These are phyloP conservation scores for Anthoceros angustus DNA, from an alignment of 225 moss, liverwort and hornwort genomes.

Conservation along the genomic window DNA sequence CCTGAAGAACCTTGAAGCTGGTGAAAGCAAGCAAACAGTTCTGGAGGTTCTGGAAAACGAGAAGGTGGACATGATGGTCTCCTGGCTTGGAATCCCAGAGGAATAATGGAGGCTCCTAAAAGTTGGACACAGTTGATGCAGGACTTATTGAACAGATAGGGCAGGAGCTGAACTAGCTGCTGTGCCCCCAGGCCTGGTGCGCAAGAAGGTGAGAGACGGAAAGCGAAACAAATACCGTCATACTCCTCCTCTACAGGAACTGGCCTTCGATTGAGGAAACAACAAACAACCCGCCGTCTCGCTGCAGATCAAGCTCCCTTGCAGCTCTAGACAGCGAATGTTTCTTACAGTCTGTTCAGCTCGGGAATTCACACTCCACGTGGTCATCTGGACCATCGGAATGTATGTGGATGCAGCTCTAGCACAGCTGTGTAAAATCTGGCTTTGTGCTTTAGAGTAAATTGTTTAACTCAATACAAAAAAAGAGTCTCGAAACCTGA, in stretches of 20 bases:
- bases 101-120: not conserved
- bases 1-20: constrained; percentile 25
- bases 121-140: not conserved
- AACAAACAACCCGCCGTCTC: too few species aligned
- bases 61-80: not conserved
- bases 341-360: too few species aligned
- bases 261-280: constrained; percentile 20
- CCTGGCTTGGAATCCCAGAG: constrained; percentile 1
- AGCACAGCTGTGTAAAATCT: too few species aligned
- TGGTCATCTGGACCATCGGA: too few species aligned
- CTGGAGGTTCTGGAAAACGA: not conserved
- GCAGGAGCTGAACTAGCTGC: not conserved
- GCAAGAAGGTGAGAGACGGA: not conserved
- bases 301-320: too few species aligned
- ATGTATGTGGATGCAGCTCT: too few species aligned
- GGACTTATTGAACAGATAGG: not conserved
- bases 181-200: not conserved
- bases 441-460: too few species aligned
- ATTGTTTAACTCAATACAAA: too few species aligned
- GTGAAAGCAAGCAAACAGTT: constrained; percentile 16
- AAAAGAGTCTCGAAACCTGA: too few species aligned
- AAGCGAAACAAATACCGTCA: not conserved
- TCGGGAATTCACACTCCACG: too few species aligned
- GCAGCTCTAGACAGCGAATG: too few species aligned
- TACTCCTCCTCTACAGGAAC: not conserved